Evolutionary conservation across 495 filamentous ascomycete genomes (phyloP).

Genomic region (Penicillium longicatenatum): DNA sequence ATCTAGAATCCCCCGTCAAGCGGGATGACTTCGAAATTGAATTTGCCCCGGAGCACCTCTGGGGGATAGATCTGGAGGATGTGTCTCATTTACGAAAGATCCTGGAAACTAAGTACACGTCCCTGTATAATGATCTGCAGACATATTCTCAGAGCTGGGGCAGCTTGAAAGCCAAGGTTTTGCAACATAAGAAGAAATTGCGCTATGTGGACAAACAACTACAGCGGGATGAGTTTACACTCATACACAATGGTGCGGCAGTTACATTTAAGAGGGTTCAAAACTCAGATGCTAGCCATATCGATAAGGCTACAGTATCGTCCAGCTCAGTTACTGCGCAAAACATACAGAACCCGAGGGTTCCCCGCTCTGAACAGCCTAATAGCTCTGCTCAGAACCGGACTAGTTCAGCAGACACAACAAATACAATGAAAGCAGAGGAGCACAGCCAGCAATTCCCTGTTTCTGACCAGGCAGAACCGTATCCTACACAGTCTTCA

Average conservation of each 20-base stretch:
- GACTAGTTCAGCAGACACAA: not conserved
- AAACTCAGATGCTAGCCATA: not conserved
- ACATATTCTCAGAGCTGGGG: constrained; percentile 28
- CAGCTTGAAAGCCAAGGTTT: constrained; percentile 32
- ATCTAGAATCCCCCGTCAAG: constrained; percentile 10
- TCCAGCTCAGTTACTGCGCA: not conserved
- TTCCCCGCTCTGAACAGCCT: not conserved
- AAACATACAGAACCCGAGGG: not conserved
- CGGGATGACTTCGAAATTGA: constrained; percentile 24
- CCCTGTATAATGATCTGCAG: constrained; percentile 34
- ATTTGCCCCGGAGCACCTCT: constrained; percentile 33
- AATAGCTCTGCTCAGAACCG: not conserved
- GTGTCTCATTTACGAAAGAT: constrained; percentile 12
- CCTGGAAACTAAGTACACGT: constrained; percentile 32
- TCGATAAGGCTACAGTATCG: not conserved
- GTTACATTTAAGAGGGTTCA: constrained; percentile 32
- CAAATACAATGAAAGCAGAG: not conserved
- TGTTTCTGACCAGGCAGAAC: not conserved
- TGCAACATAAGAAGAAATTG: constrained; percentile 43
- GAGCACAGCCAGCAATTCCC: not conserved
- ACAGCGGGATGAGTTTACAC: constrained; percentile 31
- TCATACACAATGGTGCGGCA: constrained; percentile 24
- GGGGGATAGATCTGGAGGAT: constrained; percentile 11
- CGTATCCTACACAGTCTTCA: not conserved
- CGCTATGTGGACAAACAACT: constrained; percentile 36